Evolutionary conservation across 345 rosid species (phyloP), one percentile per base, ranked within the genome.

Genomic region (Sisymbrium altissimum): DNA sequence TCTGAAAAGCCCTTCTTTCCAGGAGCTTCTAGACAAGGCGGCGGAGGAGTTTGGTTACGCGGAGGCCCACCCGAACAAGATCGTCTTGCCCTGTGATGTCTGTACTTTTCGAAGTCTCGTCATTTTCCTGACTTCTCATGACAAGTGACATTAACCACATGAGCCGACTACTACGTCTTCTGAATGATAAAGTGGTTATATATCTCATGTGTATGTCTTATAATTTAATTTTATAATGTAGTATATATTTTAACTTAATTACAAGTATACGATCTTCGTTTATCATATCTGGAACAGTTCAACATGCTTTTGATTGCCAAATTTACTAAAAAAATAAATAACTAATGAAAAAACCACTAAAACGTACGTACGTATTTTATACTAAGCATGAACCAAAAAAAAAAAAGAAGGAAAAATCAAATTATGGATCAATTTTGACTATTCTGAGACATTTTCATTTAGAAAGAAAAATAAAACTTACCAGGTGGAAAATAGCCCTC

Each of bases 31-130:
- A n/a, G 80, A 77, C 12, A 77, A 71, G 38, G 72, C 80, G 9
- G 76, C 75, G 11, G 80, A 77, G 45, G 76, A 77, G 61, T 77
- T 64, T 6, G 76, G 72, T 13, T 77, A 64, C 39, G 70, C 57
- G 1, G 79, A 76, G 33, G 74, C 64, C 62, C n/a, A 76, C 58
- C 56, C 63, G 50, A 57, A 77, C 71, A 77, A 77, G 71, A 77
- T 77, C 2, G 72, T 77, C 23, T 77, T 77, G 56, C 80, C 80
- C 1, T 77, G 80, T 77, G 80, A 77, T 77, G 76, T 77, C 30
- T 36, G 66, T 64, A 65, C 46, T 46, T 77, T 77, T 48, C 43
- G 15, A 77, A 64, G 72, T 56, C 79, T 76, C 6, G 27, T 69
- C 25, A 60, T 36, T 64, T 54, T 62, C 46, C 14, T 75, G 65